Evolutionary conservation across 2,329 filamentous ascomycete genomes (phyloP).

Genomic region (Penicillium frequentans): DNA sequence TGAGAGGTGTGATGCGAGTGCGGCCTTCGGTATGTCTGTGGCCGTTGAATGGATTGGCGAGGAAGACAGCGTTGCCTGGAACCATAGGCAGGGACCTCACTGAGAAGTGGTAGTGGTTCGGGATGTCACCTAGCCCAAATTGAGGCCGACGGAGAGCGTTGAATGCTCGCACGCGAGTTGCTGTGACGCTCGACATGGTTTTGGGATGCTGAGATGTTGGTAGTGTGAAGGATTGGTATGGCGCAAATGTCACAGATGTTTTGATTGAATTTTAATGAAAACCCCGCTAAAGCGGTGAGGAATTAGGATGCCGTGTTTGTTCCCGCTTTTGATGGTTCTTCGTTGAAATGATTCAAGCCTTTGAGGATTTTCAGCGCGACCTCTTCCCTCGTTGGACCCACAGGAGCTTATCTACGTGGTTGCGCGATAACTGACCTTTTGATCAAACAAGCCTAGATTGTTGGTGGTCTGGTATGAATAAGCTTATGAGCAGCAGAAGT

Average conservation of each 20-base stretch:
- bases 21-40: constrained; percentile 4
- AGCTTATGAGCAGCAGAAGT: too few relatives aligned
- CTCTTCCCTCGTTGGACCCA: too few relatives aligned
- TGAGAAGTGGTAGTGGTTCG: constrained; percentile 9
- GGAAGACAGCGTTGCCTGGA: constrained; percentile 1
- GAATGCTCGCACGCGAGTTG: neutral
- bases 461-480: too few relatives aligned
- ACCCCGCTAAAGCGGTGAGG: too few relatives aligned
- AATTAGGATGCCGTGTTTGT: too few relatives aligned
- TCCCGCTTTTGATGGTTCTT: too few relatives aligned
- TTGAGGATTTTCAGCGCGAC: too few relatives aligned
- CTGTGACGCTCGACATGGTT: neutral
- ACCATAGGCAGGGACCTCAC: neutral
- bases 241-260: neutral
- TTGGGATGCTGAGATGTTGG: neutral
- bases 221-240: neutral
- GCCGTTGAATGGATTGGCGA: constrained; percentile 5
- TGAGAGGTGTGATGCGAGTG: neutral
- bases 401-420: too few relatives aligned
- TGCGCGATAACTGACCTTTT: too few relatives aligned
- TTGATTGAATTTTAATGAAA: neutral
- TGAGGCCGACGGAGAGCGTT: constrained; percentile 1
- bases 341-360: too few relatives aligned
- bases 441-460: too few relatives aligned
- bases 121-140: neutral